These are phyloP conservation scores for Phanerochaete carnosa DNA, from an alignment of 768 basidiomycete species.

Conservation along the genomic window DNA sequence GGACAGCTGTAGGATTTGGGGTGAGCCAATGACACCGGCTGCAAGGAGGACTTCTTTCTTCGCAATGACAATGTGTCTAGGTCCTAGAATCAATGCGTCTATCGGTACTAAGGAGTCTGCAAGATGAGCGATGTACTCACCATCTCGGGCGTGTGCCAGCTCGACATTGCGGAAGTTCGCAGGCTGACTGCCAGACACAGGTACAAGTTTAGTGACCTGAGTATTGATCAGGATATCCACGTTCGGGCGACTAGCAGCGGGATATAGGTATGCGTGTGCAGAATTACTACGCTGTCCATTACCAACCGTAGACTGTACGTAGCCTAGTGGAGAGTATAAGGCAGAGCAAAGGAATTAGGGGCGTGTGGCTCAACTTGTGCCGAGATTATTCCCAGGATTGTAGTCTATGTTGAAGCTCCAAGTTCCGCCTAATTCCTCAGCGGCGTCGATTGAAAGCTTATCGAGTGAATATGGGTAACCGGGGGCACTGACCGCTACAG, in stretches of 20 bases:
- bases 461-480: constrained; percentile 13
- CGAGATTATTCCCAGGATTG: constrained; percentile 14
- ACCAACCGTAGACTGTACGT: constrained; percentile 8
- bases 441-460: constrained; percentile 11
- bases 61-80: constrained; percentile 18
- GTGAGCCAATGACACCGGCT: constrained; percentile 18
- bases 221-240: constrained; percentile 20
- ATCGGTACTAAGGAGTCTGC: background rate
- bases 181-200: background rate
- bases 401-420: constrained; percentile 17
- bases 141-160: background rate
- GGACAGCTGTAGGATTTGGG: constrained; percentile 24
- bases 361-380: constrained; percentile 4
- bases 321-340: background rate
- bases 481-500: constrained; percentile 12
- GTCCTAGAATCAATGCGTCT: background rate
- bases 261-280: constrained; percentile 14
- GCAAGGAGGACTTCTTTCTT: constrained; percentile 27
- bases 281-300: constrained; percentile 9
- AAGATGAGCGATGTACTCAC: background rate
- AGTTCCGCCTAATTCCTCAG: background rate
- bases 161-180: constrained; percentile 5
- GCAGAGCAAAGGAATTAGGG: background rate
- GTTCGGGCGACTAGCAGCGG: constrained; percentile 8
- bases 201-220: constrained; percentile 17